Base-by-base conservation (phyloP, 129 eudicot genomes). In the Chrysanthemum seticuspe region DNA sequence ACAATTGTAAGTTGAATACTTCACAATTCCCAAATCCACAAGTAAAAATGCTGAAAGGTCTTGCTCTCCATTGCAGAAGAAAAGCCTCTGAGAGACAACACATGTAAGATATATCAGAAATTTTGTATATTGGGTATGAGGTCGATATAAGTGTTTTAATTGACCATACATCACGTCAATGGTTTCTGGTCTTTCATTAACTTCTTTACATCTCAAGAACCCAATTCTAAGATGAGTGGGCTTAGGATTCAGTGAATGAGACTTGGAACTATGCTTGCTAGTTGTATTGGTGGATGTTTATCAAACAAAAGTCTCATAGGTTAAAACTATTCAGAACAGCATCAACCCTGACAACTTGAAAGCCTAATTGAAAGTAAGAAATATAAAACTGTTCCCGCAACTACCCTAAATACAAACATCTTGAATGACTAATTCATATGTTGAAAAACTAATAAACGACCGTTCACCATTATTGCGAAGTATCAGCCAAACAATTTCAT, bases 11-110 rank as follows among this genome's bases (percentile, higher is more conserved):
- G 81, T 65, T 77, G 98, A 97, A 78, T 86, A 94, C 78, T 88
- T 94, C 31, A 90, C 81, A 49, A 90, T 90, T 71, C 96, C 96
- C 81, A 94, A 79, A 67, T 94, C 98, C 71, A 85, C 93, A 55
- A 94, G 91, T 67, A 94, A 79, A 80, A 94, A 94, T 45, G 96
- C 88, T 47, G 98, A 94, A 66, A 94, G 79, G 66, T 90, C 96
- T 77, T 90, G 98, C 85, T 86, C 97, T 55, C 97, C 98, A 23
- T 90, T 88, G 60, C 89, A 79, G 76, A 94, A 94, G 84, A 94
- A 94, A 58, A 94, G 96, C 83, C 98, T 90, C 97, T 94, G 87
- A 40, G 12, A 67, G 16, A 58, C 74, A 80, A 83, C 48, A 36
- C 12, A 34, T 71, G 71, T 65, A 34, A 71, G 63, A 62, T 54